A percentile compares a stretch with the other conserved stretches of the same genome.
phyloP scores from a whole-genome alignment of 1,139 yeast species.

The Pichia sp. region DNA sequence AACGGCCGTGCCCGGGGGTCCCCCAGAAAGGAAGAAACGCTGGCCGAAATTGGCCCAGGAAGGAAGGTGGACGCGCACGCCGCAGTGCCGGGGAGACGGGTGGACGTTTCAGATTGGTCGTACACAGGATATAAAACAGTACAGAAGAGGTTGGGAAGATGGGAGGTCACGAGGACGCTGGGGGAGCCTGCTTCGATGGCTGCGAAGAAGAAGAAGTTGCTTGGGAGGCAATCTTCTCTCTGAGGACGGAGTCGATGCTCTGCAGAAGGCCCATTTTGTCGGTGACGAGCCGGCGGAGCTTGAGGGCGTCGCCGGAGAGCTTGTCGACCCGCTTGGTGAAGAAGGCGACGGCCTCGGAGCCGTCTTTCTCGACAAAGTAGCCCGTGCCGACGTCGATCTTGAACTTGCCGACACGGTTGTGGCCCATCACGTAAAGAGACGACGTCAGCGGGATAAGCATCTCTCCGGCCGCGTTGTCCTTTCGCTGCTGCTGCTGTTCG shows the following conservation, averaged over 20 bases:
- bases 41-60: not conserved
- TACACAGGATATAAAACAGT: not conserved
- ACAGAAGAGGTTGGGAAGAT: not conserved
- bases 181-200: not conserved
- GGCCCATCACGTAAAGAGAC: slow-evolving; percentile 87
- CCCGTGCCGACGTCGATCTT: slow-evolving; percentile 97
- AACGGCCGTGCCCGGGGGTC: not conserved
- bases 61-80: not conserved
- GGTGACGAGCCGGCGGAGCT: slow-evolving; percentile 67
- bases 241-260: slow-evolving; percentile 49
- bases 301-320: slow-evolving; percentile 66
- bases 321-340: slow-evolving; percentile 72
- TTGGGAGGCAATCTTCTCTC: slow-evolving; percentile 31
- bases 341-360: slow-evolving; percentile 64
- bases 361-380: slow-evolving; percentile 78
- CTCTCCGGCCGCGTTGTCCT: slow-evolving; percentile 41
- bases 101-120: not conserved
- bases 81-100: not conserved
- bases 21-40: not conserved
- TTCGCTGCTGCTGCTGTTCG: slow-evolving; percentile 33
- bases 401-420: slow-evolving; percentile 56
- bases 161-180: not conserved
- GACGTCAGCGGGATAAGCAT: slow-evolving; percentile 84
- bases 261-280: slow-evolving; percentile 56
- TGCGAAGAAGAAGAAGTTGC: slow-evolving; percentile 8